These are phyloP conservation scores for Pichia nanzhaoensis DNA, from an alignment of 805 yeast species.

Conservation along the genomic window DNA sequence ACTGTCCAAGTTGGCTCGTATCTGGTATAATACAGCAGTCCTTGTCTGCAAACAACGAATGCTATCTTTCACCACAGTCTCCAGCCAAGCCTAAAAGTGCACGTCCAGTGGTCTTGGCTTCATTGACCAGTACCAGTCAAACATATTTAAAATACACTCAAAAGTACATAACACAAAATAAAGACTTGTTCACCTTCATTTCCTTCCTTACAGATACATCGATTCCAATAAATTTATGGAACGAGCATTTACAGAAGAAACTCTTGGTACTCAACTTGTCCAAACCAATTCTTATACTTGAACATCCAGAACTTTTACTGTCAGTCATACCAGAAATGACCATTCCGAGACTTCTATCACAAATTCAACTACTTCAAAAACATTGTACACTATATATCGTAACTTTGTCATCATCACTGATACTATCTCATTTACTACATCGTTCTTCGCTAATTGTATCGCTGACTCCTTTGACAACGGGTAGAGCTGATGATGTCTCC, in stretches of 20 bases:
- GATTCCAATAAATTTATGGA: slow-evolving; percentile 27
- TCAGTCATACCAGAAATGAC: slow-evolving; percentile 12
- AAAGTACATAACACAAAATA: slow-evolving; percentile 4
- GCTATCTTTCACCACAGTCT: slow-evolving; percentile 8
- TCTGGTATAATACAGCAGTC: slow-evolving; percentile 9
- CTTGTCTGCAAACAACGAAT: slow-evolving; percentile 4
- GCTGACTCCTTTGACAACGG: slow-evolving; percentile 65
- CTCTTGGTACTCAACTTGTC: background rate
- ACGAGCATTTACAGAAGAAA: slow-evolving; percentile 8
- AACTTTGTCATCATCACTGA: background rate
- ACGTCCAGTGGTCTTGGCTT: background rate
- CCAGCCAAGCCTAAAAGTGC: background rate
- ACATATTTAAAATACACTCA: slow-evolving; percentile 4
- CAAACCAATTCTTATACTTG: slow-evolving; percentile 19
- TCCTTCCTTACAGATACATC: slow-evolving; percentile 32
- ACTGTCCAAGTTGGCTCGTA: slow-evolving; percentile 8
- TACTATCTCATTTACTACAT: slow-evolving; percentile 31
- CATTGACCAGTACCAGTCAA: slow-evolving; percentile 5
- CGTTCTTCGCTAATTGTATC: slow-evolving; percentile 46
- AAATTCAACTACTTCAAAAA: slow-evolving; percentile 13
- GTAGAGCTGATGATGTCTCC: slow-evolving; percentile 76
- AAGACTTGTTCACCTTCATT: slow-evolving; percentile 30
- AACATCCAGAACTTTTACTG: slow-evolving; percentile 27
- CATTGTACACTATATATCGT: slow-evolving; percentile 41
- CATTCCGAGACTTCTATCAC: slow-evolving; percentile 14